Base-by-base conservation (phyloP, 805 yeast genomes). In the Lipomyces sp. region DNA sequence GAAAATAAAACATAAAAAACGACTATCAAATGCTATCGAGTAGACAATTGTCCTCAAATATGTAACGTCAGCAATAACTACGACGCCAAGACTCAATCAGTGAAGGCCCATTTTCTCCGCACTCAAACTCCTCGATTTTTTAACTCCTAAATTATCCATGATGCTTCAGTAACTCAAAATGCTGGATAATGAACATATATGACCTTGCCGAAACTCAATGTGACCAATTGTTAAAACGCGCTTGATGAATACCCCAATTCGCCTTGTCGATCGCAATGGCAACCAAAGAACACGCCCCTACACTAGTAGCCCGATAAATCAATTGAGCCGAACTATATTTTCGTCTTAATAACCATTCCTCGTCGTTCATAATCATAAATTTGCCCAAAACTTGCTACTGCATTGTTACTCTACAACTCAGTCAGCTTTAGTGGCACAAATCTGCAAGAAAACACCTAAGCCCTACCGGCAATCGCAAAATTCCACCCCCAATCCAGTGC, bases 381-480 rank as follows among this genome's bases (percentile, higher is more conserved):
- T 15, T 42, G 48, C 10, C 7, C n/a, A 42, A 42, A 15, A n/a
- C 48, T 13, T 42, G 48, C 48, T 42, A n/a, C 48, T 15, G 24
- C 48, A n/a, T 18, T 24, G 48, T 15, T 15, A 42, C n/a, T 42
- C 48, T 42, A 42, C 24, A n/a, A 42, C 10, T 15, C 48, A 3
- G 24, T 42, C n/a, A 42, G n/a, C 48, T 6, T 10, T 15, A 13
- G n/a, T n/a, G 24, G 48, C 15, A 24, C 8, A 18, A 13, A 18
- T 24, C 6, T 8, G 10, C 24, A 42, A 42, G 24, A 42, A 42
- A 42, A 42, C 18, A 42, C 7, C 24, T 13, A 42, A 51, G 3
- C 29, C 34, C 10, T 51, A 51, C 54, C 54, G 54, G 54, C 29
- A 51, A 51, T 33, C 54, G n/a, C 34, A 51, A 32, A 18, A 51